Evolutionary conservation across 2,329 filamentous ascomycete species (phyloP).

Genomic region (Phaeosphaeriaceae sp.): DNA sequence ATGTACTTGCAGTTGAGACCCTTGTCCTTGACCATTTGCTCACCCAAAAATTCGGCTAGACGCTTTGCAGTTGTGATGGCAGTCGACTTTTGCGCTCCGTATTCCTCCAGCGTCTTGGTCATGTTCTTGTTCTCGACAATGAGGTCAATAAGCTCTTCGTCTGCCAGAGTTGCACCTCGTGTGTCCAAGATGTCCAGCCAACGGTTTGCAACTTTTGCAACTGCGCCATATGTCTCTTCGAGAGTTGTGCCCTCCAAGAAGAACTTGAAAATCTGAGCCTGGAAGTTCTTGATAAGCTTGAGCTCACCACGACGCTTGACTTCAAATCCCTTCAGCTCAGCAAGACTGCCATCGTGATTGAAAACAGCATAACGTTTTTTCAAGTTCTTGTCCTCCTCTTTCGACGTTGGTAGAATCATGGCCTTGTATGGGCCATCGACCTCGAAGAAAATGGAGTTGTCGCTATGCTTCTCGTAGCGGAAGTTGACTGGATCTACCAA

Average conservation of each 20-base stretch:
- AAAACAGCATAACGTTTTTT: slow-evolving; percentile 99
- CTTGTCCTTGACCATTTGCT: slow-evolving; percentile 99
- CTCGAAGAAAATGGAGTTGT: slow-evolving; percentile 99
- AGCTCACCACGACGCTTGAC: slow-evolving; percentile 96
- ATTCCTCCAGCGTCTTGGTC: slow-evolving; percentile 96
- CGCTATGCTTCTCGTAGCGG: slow-evolving; percentile 95
- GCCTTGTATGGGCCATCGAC: slow-evolving; percentile 97
- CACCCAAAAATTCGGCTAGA: slow-evolving; percentile 92
- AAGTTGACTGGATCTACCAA: slow-evolving; percentile 79
- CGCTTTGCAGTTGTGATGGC: slow-evolving; percentile 98
- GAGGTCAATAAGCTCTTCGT: slow-evolving; percentile 98
- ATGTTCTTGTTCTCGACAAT: slow-evolving; percentile 99
- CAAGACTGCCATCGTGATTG: slow-evolving; percentile 94
- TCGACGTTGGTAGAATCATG: slow-evolving; percentile 96
- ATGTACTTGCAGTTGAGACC: slow-evolving; percentile 99
- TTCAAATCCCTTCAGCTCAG: slow-evolving; percentile 96
- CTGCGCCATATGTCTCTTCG: slow-evolving; percentile 85
- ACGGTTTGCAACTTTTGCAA: slow-evolving; percentile 92
- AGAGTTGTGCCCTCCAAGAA: slow-evolving; percentile 92
- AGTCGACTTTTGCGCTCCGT: slow-evolving; percentile 93
- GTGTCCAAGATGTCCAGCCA: slow-evolving; percentile 96
- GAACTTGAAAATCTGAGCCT: slow-evolving; percentile 99
- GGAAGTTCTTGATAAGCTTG: slow-evolving; percentile 99
- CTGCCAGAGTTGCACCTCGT: slow-evolving; percentile 86
- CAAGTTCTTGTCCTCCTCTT: slow-evolving; percentile 99